A percentile compares a stretch with the other conserved stretches of the same genome.
phyloP scores from a whole-genome alignment of 345 rosid species.

The Aquilaria sinensis region DNA sequence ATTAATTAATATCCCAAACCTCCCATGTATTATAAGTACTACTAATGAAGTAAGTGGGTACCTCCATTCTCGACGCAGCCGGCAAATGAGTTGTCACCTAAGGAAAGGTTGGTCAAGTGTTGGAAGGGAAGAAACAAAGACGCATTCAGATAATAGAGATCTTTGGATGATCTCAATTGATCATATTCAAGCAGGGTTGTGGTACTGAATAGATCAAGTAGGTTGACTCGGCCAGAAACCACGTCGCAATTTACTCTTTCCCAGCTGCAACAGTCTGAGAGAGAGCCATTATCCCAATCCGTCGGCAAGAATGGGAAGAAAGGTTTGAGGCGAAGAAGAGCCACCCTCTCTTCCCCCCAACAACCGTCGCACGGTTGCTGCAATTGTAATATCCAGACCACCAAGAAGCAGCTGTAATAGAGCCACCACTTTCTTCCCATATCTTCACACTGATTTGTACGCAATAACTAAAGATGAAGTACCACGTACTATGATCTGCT shows the following conservation, averaged over 20 bases:
- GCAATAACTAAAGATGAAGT: too few relatives aligned
- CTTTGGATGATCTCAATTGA: too few relatives aligned
- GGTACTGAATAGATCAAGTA: background rate
- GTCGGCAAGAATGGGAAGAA: background rate
- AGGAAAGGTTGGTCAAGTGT: conserved; percentile 1
- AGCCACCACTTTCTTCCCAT: background rate
- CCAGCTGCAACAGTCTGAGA: background rate
- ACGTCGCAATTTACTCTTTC: background rate
- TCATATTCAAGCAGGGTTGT: too few relatives aligned
- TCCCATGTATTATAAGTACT: too few relatives aligned
- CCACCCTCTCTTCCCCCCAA: background rate
- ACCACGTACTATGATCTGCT: too few relatives aligned
- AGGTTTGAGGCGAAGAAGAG: conserved; percentile 8
- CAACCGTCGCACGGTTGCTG: background rate
- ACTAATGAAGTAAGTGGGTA: background rate
- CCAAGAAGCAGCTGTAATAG: background rate
- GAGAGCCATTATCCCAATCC: too few relatives aligned
- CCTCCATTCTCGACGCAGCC: conserved; percentile 1
- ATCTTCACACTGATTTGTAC: too few relatives aligned
- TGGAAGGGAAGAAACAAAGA: conserved; percentile 10
- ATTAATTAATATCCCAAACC: background rate
- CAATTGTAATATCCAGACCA: background rate
- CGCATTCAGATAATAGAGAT: background rate
- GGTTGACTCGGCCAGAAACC: background rate
- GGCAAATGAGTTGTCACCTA: background rate